Evolutionary conservation across 2,329 filamentous ascomycete species (phyloP).

Genomic region (Cyclaneusma minus): DNA sequence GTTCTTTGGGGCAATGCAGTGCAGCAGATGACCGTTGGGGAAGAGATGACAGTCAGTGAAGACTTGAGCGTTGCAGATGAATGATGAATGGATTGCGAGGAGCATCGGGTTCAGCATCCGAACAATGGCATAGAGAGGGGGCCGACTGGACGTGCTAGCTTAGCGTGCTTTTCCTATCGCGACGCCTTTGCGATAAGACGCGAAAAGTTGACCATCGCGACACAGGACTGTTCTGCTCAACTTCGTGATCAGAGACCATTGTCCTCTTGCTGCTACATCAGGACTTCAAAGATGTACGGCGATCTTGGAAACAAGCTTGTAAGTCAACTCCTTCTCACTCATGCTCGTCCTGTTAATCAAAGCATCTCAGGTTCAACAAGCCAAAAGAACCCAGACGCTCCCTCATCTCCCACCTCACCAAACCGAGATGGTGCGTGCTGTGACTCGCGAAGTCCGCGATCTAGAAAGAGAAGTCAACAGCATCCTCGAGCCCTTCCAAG

Average conservation of each 20-base stretch:
- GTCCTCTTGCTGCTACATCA: conserved; percentile 1
- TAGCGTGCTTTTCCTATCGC: too few species aligned
- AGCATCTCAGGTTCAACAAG: conserved; percentile 66
- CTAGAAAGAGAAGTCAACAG: conserved; percentile 72
- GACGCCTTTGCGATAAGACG: too few species aligned
- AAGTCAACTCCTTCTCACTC: conserved; percentile 10
- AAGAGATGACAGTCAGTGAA: too few species aligned
- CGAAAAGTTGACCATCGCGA: too few species aligned
- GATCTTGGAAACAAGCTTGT: conserved; percentile 57
- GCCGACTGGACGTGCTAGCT: too few species aligned
- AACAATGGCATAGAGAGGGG: too few species aligned
- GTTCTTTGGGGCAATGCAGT: background rate
- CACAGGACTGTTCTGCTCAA: too few species aligned
- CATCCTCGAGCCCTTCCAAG: conserved; percentile 69
- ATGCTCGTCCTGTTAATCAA: background rate
- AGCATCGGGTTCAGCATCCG: too few species aligned
- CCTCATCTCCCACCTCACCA: conserved; percentile 81
- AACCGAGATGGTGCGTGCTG: conserved; percentile 73
- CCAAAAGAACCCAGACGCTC: conserved; percentile 83
- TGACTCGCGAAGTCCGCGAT: conserved; percentile 84
- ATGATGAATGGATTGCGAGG: too few species aligned
- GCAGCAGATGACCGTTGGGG: background rate
- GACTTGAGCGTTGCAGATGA: too few species aligned
- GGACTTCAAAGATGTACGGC: conserved; percentile 42
- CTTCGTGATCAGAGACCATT: too few species aligned